Conservation (phyloP, 202 grass and related monocot genomes). For the Dendrocalamus latiflorus region DNA sequence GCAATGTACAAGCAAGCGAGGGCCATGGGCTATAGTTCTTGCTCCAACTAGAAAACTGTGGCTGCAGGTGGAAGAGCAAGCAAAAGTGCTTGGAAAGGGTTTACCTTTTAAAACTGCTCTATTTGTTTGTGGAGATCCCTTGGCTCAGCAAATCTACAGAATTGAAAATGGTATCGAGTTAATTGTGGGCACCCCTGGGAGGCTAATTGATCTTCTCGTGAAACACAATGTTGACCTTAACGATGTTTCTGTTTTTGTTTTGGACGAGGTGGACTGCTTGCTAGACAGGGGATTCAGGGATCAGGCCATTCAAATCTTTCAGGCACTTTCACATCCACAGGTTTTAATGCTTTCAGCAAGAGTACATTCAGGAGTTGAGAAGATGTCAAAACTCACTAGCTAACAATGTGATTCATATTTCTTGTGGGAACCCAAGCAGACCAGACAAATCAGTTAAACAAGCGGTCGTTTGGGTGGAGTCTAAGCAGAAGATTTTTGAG, state of each 20-base stretch:
- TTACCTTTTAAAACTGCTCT: slow-evolving; percentile 95
- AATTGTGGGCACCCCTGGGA: slow-evolving; percentile 87
- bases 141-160: slow-evolving; percentile 73
- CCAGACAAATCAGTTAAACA: slow-evolving; percentile 83
- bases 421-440: slow-evolving; percentile 56
- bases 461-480: slow-evolving; percentile 85
- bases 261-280: slow-evolving; percentile 87
- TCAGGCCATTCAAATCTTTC: slow-evolving; percentile 78
- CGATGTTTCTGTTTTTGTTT: slow-evolving; percentile 73
- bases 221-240: slow-evolving; percentile 58
- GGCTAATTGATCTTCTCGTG: slow-evolving; percentile 79
- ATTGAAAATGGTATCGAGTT: too few relatives aligned
- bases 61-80: slow-evolving; percentile 89
- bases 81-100: slow-evolving; percentile 82
- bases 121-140: slow-evolving; percentile 78
- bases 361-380: slow-evolving; percentile 68
- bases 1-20: slow-evolving; percentile 24
- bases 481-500: slow-evolving; percentile 92
- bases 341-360: slow-evolving; percentile 89
- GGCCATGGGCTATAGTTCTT: slow-evolving; percentile 69
- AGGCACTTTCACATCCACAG: slow-evolving; percentile 62
- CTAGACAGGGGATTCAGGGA: slow-evolving; percentile 74
- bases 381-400: slow-evolving; percentile 52
- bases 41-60: slow-evolving; percentile 84
- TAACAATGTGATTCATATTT: slow-evolving; percentile 58